phyloP scores from a whole-genome alignment of 495 filamentous ascomycete genomes.

The Penicillium robsamsonii region DNA sequence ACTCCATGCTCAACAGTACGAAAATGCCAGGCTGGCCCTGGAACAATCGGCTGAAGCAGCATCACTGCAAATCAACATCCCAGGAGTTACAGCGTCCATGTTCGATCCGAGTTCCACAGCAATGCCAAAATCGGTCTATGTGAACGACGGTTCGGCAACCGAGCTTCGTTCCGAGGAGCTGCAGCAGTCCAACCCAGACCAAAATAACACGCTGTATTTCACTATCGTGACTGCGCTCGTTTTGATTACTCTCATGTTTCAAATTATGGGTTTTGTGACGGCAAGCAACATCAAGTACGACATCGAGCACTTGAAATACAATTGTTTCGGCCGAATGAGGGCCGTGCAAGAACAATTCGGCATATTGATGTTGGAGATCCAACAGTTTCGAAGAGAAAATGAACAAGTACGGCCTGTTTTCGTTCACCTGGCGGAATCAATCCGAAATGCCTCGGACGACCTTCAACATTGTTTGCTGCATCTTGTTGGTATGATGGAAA shows the following conservation, averaged over 20 bases:
- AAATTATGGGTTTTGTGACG: background rate
- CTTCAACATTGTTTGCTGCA: background rate
- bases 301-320: background rate
- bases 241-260: background rate
- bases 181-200: too few relatives aligned
- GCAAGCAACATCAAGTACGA: background rate
- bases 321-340: background rate
- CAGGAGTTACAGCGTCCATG: background rate
- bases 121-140: background rate
- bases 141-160: background rate
- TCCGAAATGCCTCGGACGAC: background rate
- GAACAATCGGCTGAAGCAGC: background rate
- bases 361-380: background rate
- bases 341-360: background rate
- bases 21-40: background rate
- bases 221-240: background rate
- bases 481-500: background rate
- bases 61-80: background rate
- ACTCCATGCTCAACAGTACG: background rate
- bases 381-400: background rate
- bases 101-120: background rate
- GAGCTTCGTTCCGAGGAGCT: background rate
- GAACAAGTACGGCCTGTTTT: background rate
- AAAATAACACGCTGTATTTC: background rate
- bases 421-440: background rate